A percentile compares a stretch with the other conserved stretches of the same genome.
Conservation (phyloP, 805 yeast species). For the Candida maesae region DNA sequence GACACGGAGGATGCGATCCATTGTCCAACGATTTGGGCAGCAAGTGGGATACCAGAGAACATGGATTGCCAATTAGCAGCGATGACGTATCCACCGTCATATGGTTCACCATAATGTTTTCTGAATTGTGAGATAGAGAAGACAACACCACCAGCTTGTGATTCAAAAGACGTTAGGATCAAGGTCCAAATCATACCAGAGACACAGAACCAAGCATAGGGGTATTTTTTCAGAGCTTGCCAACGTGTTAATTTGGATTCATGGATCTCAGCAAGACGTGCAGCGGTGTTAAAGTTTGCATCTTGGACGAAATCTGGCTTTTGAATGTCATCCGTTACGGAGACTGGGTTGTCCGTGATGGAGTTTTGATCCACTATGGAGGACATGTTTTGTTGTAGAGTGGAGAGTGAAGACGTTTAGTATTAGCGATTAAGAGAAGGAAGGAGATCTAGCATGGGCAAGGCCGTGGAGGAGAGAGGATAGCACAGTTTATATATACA, state of each 20-base stretch:
- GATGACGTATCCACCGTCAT: slow-evolving; percentile 31
- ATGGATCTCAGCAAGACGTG: slow-evolving; percentile 2
- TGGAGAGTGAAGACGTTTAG: neutral
- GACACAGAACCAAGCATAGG: slow-evolving; percentile 40
- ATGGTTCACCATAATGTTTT: slow-evolving; percentile 31
- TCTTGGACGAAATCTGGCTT: neutral
- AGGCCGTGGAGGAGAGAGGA: too few relatives aligned
- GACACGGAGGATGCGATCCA: slow-evolving; percentile 17
- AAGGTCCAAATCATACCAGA: slow-evolving; percentile 35
- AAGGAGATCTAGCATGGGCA: too few relatives aligned
- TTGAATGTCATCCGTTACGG: too few relatives aligned
- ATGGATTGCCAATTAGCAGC: slow-evolving; percentile 43
- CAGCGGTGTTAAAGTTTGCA: slow-evolving; percentile 1
- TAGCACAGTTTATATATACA: too few relatives aligned
- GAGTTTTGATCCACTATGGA: too few relatives aligned
- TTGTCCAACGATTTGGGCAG: slow-evolving; percentile 32
- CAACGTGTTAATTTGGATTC: slow-evolving; percentile 12
- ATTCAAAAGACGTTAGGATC: slow-evolving; percentile 41
- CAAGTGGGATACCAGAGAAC: slow-evolving; percentile 30
- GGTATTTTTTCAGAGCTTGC: slow-evolving; percentile 36
- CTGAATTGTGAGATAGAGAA: slow-evolving; percentile 34
- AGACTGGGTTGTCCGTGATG: neutral
- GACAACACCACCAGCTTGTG: slow-evolving; percentile 35
- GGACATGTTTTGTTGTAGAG: too few relatives aligned
- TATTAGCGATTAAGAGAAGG: too few relatives aligned